Base-by-base conservation (phyloP, 192 early-diverging fungal genomes). In the Coemansia sp. region DNA sequence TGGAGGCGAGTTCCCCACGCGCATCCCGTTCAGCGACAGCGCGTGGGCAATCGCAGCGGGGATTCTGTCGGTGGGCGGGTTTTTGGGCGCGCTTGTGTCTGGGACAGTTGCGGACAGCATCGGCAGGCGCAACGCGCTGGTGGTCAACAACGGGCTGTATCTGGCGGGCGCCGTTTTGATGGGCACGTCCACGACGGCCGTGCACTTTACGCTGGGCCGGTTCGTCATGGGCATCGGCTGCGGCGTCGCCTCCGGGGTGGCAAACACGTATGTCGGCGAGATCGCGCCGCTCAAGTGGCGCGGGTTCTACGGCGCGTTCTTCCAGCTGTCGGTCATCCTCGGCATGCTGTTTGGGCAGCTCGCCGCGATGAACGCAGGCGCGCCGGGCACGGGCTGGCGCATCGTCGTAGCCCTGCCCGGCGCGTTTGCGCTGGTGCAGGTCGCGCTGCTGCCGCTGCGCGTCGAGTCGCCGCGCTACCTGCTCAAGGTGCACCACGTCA, bases 381-480 rank as follows among this genome's bases (percentile, higher is more conserved):
- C n/a, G n/a, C n/a, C n/a, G n/a, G n/a, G 85, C 1, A 80, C 82
- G 8, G 60, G 82, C 12, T 95, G 92, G 92, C 77, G 92, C 23
- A 56, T 83, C 5, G 73, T 89, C 23, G 82, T 89, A 31, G 80
- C 80, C 0, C 32, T 91, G 4, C 82, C 85, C 9, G 80, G 71
- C 3, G 47, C 84, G 11, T 77, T 89, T 7, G 71, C 85, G 6
- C 64, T 89, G 7, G 5, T 85, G 2, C 90, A 92, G 57, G 77
- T 85, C 58, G 58, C 67, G 0, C 38, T 83, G 50, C 71, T 90
- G 8, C 83, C 84, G 7, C 73, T 88, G 29, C 84, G 84, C 53
- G 83, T 87, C 60, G 84, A 87, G 62, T 85, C 82, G 31, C 90
- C 88, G 7, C 82, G 84, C 47, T 92, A 86, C 81, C 67, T 92